These are phyloP conservation scores for Lomentospora prolificans DNA, from an alignment of 2,329 filamentous ascomycete species.

Conservation along the genomic window DNA sequence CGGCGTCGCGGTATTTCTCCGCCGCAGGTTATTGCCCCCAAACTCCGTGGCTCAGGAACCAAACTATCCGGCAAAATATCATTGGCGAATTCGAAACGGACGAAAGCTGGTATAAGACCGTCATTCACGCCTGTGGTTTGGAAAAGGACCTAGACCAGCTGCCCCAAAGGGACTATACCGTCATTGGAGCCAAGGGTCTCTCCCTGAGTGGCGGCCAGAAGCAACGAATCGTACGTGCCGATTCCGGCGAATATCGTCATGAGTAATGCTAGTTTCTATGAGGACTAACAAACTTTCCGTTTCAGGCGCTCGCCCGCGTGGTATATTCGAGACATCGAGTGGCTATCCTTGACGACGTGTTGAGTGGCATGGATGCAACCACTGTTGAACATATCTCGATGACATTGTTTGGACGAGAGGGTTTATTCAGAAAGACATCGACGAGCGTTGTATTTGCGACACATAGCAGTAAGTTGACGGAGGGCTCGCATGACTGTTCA, in stretches of 20 bases:
- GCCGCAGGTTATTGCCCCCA: constrained; percentile 23
- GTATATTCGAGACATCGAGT: constrained; percentile 28
- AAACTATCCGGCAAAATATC: constrained; percentile 27
- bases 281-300: not conserved
- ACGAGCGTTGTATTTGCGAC: constrained; percentile 21
- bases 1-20: constrained; percentile 8
- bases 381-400: constrained; percentile 34
- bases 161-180: constrained; percentile 24
- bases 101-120: constrained; percentile 22
- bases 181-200: constrained; percentile 30
- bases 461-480: constrained; percentile 21
- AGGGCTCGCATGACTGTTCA: too few relatives aligned
- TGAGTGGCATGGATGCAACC: constrained; percentile 32
- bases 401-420: constrained; percentile 26
- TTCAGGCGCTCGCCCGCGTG: constrained; percentile 29
- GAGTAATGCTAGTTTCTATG: not conserved
- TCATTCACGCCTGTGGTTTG: constrained; percentile 24
- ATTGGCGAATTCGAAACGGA: constrained; percentile 23
- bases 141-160: constrained; percentile 20
- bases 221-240: constrained; percentile 22
- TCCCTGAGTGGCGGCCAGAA: constrained; percentile 32
- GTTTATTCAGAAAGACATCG: constrained; percentile 23
- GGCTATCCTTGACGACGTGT: constrained; percentile 34
- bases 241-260: too few relatives aligned
- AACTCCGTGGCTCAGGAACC: constrained; percentile 22